phyloP scores from a whole-genome alignment of 2,329 filamentous ascomycete species.

The Apiospora aurea region DNA sequence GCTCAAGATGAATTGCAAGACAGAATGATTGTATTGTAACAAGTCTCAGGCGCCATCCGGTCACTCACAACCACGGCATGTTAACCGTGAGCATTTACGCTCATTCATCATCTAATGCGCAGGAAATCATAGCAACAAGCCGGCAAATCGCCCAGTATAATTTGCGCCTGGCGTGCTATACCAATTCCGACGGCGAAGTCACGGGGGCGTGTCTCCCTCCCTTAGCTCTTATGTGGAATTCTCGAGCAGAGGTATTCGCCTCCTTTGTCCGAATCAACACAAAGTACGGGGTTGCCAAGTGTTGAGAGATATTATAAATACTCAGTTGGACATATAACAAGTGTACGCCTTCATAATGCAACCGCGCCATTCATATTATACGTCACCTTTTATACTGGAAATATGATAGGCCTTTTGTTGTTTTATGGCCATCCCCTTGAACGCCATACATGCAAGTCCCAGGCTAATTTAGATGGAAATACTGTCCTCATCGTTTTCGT shows the following conservation, averaged over 20 bases:
- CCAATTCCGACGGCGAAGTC: no score
- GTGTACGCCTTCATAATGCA: neutral
- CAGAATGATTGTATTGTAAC: neutral
- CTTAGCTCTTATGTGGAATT: neutral
- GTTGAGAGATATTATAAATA: neutral
- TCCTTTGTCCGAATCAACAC: neutral
- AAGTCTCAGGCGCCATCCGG: neutral
- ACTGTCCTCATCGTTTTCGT: neutral
- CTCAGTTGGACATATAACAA: neutral
- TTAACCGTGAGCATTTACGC: no score
- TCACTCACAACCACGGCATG: neutral
- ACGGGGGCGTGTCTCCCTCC: neutral
- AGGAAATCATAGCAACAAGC: no score
- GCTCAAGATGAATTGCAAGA: neutral
- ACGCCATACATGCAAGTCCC: slow-evolving; percentile 19
- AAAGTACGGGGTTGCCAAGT: neutral
- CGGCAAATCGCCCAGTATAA: no score
- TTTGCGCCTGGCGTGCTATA: no score
- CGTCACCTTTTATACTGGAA: neutral
- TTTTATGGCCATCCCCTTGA: neutral
- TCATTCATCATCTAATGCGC: no score
- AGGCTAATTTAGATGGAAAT: neutral
- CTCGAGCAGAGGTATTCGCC: neutral
- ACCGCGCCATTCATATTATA: neutral
- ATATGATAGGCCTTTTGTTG: neutral